Evolutionary conservation across 2,329 filamentous ascomycete species (phyloP).

Genomic region (Rhynchosporium agropyri): DNA sequence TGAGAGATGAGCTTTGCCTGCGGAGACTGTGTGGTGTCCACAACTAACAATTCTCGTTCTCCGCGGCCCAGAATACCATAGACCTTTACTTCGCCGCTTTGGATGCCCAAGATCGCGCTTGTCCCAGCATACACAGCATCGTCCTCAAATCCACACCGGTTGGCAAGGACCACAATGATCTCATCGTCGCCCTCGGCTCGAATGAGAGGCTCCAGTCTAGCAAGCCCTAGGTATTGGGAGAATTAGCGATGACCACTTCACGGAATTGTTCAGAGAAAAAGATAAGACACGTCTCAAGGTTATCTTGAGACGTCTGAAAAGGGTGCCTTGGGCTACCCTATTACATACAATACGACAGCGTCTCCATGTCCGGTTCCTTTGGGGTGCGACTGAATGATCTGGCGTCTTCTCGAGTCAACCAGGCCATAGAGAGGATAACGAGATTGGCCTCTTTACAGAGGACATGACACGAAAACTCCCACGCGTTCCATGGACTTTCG

Average conservation of each 20-base stretch:
- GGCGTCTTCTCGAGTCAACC: conserved; percentile 61
- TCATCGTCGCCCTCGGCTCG: conserved; percentile 55
- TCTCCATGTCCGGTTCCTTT: conserved; percentile 69
- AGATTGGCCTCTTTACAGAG: conserved; percentile 59
- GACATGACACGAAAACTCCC: conserved; percentile 55
- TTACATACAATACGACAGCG: conserved; percentile 65
- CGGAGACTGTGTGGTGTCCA: conserved; percentile 53
- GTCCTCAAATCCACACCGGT: conserved; percentile 68
- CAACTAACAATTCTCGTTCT: conserved; percentile 67
- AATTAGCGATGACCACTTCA: no score
- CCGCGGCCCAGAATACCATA: conserved; percentile 71
- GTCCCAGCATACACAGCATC: conserved; percentile 40
- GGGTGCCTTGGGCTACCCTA: no score
- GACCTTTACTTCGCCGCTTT: conserved; percentile 64
- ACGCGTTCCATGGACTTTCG: conserved; percentile 52
- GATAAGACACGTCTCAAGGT: no score
- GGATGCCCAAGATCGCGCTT: conserved; percentile 69
- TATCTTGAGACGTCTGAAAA: no score
- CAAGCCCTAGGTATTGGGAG: conserved; percentile 48
- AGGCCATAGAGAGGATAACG: conserved; percentile 73
- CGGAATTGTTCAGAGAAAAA: no score
- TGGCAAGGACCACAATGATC: conserved; percentile 70
- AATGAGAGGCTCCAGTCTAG: conserved; percentile 68
- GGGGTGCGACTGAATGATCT: conserved; percentile 51
- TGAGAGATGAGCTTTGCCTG: conserved; percentile 36